Evolutionary conservation across 768 basidiomycete species (phyloP).

Genomic region (Lepiota subincarnata): DNA sequence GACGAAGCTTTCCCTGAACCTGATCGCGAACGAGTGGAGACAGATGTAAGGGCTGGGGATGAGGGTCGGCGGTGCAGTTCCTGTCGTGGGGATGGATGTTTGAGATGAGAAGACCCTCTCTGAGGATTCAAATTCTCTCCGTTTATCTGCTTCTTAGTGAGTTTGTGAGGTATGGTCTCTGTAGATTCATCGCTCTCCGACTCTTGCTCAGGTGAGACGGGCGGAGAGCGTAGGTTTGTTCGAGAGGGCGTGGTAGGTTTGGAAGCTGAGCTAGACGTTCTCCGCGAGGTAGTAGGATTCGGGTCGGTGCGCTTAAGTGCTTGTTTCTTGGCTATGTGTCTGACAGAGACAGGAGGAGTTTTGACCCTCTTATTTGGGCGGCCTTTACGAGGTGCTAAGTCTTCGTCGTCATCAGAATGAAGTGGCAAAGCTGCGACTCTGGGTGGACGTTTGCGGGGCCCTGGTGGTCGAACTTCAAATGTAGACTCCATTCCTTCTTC

Average conservation of each 20-base stretch:
- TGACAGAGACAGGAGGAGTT: background rate
- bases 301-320: too few relatives aligned
- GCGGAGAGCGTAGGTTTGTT: too few relatives aligned
- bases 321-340: background rate
- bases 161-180: too few relatives aligned
- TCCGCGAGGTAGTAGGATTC: too few relatives aligned
- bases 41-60: background rate
- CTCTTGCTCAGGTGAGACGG: too few relatives aligned
- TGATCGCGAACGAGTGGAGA: too few relatives aligned
- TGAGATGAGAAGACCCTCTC: background rate
- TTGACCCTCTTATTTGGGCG: background rate
- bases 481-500: background rate
- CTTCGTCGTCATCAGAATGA: conserved; percentile 1
- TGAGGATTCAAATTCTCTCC: too few relatives aligned
- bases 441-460: background rate
- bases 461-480: background rate
- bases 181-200: too few relatives aligned
- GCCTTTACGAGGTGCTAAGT: background rate
- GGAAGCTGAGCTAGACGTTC: too few relatives aligned
- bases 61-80: background rate
- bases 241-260: too few relatives aligned
- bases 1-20: too few relatives aligned
- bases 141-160: background rate
- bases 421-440: background rate
- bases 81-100: background rate